phyloP scores from a whole-genome alignment of 2,329 filamentous ascomycete species.

The Nothopassalora personata region DNA sequence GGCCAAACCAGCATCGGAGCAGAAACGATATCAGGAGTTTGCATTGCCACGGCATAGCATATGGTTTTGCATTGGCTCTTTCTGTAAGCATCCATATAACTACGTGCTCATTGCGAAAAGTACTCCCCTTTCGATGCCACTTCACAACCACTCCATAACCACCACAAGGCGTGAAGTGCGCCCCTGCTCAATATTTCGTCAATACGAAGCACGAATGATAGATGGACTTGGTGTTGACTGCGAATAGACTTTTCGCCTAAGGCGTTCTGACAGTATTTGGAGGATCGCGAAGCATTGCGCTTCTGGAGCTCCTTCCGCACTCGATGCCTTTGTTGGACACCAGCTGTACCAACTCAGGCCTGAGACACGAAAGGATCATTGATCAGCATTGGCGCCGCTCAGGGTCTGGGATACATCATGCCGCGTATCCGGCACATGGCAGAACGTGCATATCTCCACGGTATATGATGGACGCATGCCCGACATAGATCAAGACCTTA shows the following conservation, averaged over 20 bases:
- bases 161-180: too few species aligned
- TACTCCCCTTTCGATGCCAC: too few species aligned
- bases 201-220: too few species aligned
- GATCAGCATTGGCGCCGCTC: neutral
- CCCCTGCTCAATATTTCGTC: too few species aligned
- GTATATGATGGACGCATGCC: neutral
- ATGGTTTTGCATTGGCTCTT: neutral
- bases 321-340: neutral
- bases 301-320: neutral
- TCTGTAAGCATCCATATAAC: neutral
- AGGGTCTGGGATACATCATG: neutral
- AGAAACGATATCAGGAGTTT: neutral
- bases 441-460: neutral
- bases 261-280: neutral
- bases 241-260: too few species aligned
- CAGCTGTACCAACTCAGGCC: neutral
- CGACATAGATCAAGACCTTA: neutral
- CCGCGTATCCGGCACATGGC: neutral
- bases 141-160: too few species aligned
- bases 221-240: too few species aligned
- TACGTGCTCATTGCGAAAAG: too few species aligned
- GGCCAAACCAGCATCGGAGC: neutral
- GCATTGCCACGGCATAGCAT: neutral
- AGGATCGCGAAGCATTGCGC: neutral
- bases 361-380: neutral